These are phyloP conservation scores for Mycena epipterygia DNA, from an alignment of 768 basidiomycete species.

Conservation along the genomic window DNA sequence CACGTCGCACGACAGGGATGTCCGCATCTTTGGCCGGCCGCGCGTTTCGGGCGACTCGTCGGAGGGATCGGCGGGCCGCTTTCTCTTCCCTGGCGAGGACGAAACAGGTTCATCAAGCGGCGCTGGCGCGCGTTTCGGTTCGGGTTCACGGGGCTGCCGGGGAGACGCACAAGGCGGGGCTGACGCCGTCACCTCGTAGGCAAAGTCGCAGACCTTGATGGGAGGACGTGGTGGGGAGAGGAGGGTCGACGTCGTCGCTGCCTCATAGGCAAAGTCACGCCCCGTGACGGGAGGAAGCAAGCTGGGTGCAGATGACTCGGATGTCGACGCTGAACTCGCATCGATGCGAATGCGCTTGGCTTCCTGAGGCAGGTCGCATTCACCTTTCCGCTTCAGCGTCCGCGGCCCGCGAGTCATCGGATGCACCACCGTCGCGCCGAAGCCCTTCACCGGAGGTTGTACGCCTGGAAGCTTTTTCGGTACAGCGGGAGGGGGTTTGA, in stretches of 20 bases:
- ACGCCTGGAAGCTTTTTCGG: background rate
- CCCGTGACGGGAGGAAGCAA: background rate
- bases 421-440: constrained; percentile 11
- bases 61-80: background rate
- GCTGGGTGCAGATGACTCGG: background rate
- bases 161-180: background rate
- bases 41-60: constrained; percentile 11
- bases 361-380: constrained; percentile 8
- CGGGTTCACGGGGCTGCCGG: background rate
- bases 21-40: constrained; percentile 19
- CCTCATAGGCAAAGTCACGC: background rate
- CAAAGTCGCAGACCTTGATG: constrained; percentile 13
- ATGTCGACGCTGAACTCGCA: background rate
- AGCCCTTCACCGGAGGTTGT: background rate
- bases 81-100: constrained; percentile 17
- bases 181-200: background rate
- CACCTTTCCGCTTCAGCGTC: constrained; percentile 28
- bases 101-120: background rate
- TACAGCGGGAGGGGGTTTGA: constrained; percentile 17
- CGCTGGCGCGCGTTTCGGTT: background rate
- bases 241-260: background rate
- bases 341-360: constrained; percentile 20
- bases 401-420: background rate
- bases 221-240: background rate
- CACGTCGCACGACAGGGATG: background rate